These are phyloP conservation scores for Fusarium staphyleae DNA, from an alignment of 2,329 filamentous ascomycete species.

Conservation along the genomic window DNA sequence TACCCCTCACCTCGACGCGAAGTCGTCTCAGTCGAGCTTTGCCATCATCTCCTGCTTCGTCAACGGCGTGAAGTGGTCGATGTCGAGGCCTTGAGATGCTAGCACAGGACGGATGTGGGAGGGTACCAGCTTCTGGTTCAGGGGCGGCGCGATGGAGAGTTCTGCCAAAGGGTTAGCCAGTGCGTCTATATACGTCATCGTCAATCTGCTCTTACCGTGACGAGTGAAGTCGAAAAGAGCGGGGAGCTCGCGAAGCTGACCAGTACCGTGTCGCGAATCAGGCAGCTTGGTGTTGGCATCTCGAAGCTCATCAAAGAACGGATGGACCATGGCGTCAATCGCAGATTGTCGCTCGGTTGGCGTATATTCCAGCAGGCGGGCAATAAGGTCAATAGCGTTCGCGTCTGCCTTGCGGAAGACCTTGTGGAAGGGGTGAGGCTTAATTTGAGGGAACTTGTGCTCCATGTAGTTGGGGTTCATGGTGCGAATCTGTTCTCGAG, in stretches of 20 bases:
- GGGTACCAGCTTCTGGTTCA: slow-evolving; percentile 90
- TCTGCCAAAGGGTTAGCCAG: slow-evolving; percentile 61
- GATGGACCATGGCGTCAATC: slow-evolving; percentile 96
- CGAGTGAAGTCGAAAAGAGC: slow-evolving; percentile 90
- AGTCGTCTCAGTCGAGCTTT: slow-evolving; percentile 80
- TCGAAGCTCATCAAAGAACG: slow-evolving; percentile 96
- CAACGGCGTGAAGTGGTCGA: slow-evolving; percentile 92
- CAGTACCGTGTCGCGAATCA: slow-evolving; percentile 89
- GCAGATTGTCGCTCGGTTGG: slow-evolving; percentile 93
- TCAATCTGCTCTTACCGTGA: slow-evolving; percentile 72
- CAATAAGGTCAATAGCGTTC: slow-evolving; percentile 94
- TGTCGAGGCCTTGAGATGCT: slow-evolving; percentile 80
- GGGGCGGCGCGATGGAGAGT: slow-evolving; percentile 88
- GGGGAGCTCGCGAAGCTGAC: slow-evolving; percentile 81
- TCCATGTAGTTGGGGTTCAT: slow-evolving; percentile 99
- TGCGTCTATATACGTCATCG: background rate
- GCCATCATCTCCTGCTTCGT: slow-evolving; percentile 97
- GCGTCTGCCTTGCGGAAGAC: slow-evolving; percentile 96
- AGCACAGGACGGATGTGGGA: slow-evolving; percentile 79
- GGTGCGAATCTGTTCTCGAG: slow-evolving; percentile 95
- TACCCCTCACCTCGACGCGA: slow-evolving; percentile 42
- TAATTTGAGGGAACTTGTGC: slow-evolving; percentile 99
- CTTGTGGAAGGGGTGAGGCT: slow-evolving; percentile 98
- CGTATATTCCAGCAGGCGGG: slow-evolving; percentile 92
- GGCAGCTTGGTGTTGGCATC: slow-evolving; percentile 91